These are phyloP conservation scores for Lentinus tigrinus DNA, from an alignment of 768 basidiomycete genomes.

Conservation along the genomic window DNA sequence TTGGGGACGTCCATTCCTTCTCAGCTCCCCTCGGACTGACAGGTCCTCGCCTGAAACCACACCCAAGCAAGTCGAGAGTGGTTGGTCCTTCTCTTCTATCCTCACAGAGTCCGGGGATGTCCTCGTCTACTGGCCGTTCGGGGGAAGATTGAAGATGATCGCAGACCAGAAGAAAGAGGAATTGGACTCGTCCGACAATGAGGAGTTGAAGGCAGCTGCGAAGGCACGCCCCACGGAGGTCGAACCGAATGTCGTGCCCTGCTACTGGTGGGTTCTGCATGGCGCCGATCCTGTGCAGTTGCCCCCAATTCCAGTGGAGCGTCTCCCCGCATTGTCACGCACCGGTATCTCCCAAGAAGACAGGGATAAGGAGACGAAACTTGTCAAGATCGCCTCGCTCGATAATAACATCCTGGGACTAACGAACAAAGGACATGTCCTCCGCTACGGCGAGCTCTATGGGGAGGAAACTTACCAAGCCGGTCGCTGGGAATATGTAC, in stretches of 20 bases:
- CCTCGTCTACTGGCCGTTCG: conserved; percentile 72
- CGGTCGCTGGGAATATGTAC: conserved; percentile 72
- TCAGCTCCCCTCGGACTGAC: conserved; percentile 41
- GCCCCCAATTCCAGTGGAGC: conserved; percentile 49
- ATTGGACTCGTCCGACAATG: conserved; percentile 45
- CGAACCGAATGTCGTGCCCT: conserved; percentile 49
- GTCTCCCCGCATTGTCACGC: conserved; percentile 49
- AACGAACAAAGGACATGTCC: conserved; percentile 76
- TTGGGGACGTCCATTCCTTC: conserved; percentile 77
- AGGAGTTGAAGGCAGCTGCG: conserved; percentile 4
- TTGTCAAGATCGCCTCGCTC: conserved; percentile 82
- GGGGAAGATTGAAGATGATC: conserved; percentile 38
- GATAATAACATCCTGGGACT: conserved; percentile 74
- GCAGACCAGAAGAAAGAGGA: conserved; percentile 40
- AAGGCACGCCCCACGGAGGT: conserved; percentile 25
- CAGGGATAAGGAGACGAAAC: conserved; percentile 35
- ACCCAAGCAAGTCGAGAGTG: conserved; percentile 69
- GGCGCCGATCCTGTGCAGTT: conserved; percentile 52
- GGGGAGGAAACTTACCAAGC: conserved; percentile 36
- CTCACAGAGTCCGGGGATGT: conserved; percentile 73
- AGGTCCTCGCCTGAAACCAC: conserved; percentile 44
- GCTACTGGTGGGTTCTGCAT: conserved; percentile 56
- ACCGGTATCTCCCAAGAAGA: conserved; percentile 28
- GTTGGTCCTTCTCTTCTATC: conserved; percentile 77
- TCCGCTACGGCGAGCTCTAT: conserved; percentile 54